These are phyloP conservation scores for Candida buenavistaensis DNA, from an alignment of 1,139 yeast genomes.

Conservation along the genomic window DNA sequence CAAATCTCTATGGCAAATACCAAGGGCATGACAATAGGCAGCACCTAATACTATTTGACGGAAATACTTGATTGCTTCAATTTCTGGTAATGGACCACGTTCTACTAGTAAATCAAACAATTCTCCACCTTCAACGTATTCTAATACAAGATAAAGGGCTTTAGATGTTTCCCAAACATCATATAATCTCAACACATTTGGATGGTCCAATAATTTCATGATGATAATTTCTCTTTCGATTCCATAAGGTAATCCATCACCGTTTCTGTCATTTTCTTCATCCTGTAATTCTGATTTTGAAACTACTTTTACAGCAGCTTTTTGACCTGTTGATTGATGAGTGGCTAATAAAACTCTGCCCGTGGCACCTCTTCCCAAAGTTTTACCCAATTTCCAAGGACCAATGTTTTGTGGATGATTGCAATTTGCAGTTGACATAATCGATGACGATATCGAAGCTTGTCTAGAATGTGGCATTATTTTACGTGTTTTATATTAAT, in stretches of 20 bases:
- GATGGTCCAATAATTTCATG: slow-evolving; percentile 76
- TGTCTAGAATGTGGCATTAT: slow-evolving; percentile 44
- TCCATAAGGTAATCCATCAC: slow-evolving; percentile 68
- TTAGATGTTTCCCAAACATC: slow-evolving; percentile 86
- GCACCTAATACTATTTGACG: slow-evolving; percentile 76
- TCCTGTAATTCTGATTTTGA: slow-evolving; percentile 59
- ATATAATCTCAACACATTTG: slow-evolving; percentile 71
- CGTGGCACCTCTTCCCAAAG: slow-evolving; percentile 80
- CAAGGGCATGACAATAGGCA: slow-evolving; percentile 79
- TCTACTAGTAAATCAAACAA: slow-evolving; percentile 74
- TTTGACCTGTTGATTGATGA: slow-evolving; percentile 64
- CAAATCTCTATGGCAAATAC: slow-evolving; percentile 79
- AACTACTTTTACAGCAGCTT: slow-evolving; percentile 81
- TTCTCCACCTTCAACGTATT: slow-evolving; percentile 85
- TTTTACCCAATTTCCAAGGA: slow-evolving; percentile 79
- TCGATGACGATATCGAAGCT: slow-evolving; percentile 39
- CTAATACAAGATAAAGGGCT: slow-evolving; percentile 70
- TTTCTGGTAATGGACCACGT: slow-evolving; percentile 77
- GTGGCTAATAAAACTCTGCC: slow-evolving; percentile 78
- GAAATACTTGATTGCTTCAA: slow-evolving; percentile 72
- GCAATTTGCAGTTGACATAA: slow-evolving; percentile 30
- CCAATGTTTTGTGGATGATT: slow-evolving; percentile 57
- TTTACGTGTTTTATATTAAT: background rate
- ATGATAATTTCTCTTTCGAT: slow-evolving; percentile 81
- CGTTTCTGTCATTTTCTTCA: slow-evolving; percentile 31